Base-by-base conservation (phyloP, 2,329 filamentous ascomycete genomes). In the Orbilia quercus region DNA sequence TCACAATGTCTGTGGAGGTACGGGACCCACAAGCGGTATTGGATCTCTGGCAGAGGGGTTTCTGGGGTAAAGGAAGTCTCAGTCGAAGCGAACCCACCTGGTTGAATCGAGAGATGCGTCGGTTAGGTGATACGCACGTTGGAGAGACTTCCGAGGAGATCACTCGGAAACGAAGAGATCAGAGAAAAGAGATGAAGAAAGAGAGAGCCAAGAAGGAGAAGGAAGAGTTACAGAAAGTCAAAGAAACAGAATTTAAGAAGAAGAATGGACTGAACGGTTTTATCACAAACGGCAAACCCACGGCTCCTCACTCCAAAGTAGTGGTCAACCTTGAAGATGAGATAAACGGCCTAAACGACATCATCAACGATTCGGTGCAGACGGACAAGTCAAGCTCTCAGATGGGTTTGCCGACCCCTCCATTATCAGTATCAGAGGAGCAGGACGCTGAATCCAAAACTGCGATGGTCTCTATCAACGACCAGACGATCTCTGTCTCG, bases 31-130 rank as follows among this genome's bases (percentile, higher is more conserved):
- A 85, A 63, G 89, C 91, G 2, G 89, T 96, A 75, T 85, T 90
- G 62, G 91, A 89, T 0, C 82, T 99, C 22, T 99, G 96, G 95
- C 91, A 96, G 81, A 91, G 96, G 82, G 95, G 95, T 3, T 99
- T 99, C 82, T 99, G 94, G 81, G 96, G 96, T 51, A 97, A 97
- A 81, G 95, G 95, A 47, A 94, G 84, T 77, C 83, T 98, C 69
- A 97, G 93, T 82, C 88, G 96, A 77, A 97, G 93, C 83, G 94
- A 99, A 80, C 94, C 94, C 1, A 95, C 89, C 77, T 99, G 95
- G 95, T 81, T 96, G 55, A 90, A 91, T 75, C 85, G 90, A 75
- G 92, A 96, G 81, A 90, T 91, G 80, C 88, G 89, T 25, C 86
- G 89, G n/a, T 58, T 78, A 7, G 77, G 77, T 40, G 74, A 78